These are phyloP conservation scores for Xerocomellus chrysenteron DNA, from an alignment of 768 basidiomycete genomes.

Conservation along the genomic window DNA sequence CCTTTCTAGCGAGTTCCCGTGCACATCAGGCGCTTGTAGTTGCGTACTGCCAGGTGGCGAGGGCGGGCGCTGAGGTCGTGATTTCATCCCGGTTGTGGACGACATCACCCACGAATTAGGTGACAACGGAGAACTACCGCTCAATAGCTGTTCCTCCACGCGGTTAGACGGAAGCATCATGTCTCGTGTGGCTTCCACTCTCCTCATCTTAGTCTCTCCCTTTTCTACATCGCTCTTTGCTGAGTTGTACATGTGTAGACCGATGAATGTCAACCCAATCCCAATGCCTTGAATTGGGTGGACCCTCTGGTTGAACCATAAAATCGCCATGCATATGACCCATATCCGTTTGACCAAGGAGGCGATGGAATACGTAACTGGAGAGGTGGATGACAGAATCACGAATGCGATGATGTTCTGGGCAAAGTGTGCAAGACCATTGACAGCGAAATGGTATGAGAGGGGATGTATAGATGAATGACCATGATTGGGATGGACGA, in stretches of 20 bases:
- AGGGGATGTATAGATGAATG: conserved; percentile 61
- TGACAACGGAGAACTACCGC: conserved; percentile 36
- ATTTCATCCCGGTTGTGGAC: conserved; percentile 27
- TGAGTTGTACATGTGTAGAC: conserved; percentile 94
- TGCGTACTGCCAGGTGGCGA: conserved; percentile 3
- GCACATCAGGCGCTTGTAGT: conserved; percentile 1
- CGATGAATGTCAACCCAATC: conserved; percentile 86
- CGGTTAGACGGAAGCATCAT: conserved; percentile 69
- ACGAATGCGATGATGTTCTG: conserved; percentile 98
- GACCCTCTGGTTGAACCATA: conserved; percentile 91
- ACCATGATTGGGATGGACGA: conserved; percentile 46
- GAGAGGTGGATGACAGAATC: conserved; percentile 92
- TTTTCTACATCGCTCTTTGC: conserved; percentile 91
- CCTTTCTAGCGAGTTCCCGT: conserved; percentile 11
- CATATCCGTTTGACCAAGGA: conserved; percentile 97
- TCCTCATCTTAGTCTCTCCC: conserved; percentile 85
- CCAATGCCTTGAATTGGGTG: conserved; percentile 84
- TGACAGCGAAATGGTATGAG: conserved; percentile 82
- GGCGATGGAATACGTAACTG: conserved; percentile 98
- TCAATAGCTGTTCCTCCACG: conserved; percentile 53
- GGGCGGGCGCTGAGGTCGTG: conserved; percentile 15
- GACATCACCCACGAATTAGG: conserved; percentile 12
- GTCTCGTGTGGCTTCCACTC: conserved; percentile 70
- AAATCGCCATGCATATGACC: conserved; percentile 95
- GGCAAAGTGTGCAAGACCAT: conserved; percentile 93